Base-by-base conservation (phyloP, 2,329 filamentous ascomycete genomes). In the Xylaria sp. region DNA sequence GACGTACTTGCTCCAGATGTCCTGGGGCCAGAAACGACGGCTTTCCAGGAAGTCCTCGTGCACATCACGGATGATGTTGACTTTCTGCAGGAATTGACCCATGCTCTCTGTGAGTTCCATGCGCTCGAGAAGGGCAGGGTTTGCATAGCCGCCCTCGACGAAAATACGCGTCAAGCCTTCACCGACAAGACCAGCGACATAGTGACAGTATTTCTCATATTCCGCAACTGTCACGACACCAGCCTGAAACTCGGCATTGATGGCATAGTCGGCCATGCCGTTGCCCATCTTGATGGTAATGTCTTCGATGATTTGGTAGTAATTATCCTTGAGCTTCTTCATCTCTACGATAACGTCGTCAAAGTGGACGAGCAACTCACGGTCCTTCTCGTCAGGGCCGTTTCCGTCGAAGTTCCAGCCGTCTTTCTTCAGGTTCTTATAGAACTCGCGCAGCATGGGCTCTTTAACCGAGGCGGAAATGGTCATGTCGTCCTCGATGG, bases 401-500 rank as follows among this genome's bases (percentile, higher is more conserved):
- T 93, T 98, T 67, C 90, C 93, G 66, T 88, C 88, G 79, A 94
- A 99, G 6, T 89, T 97, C 96, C 96, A 99, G 62, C 94, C 94
- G 73, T 97, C 93, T 72, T 91, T 82, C 74, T 94, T 91, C 77
- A 98, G 86, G 73, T 91, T 86, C 64, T 91, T 83, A 79, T 97
- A 85, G 81, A 99, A 99, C 56, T 91, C 86, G 71, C 95, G 90
- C 70, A 99, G 85, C 66, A 98, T 82, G 1, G 94, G 94, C 78
- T 97, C 92, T 84, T 99, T 99, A 78, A 88, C 90, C 72, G 88
- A 86, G 48, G 95, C 83, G 2, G 91, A 85, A 69, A 99, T 91
- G 5, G 94, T 97, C 90, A 98, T 98, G 82, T 99, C 96, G 85
- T 99, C 96, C 83, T 99, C 96, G 69, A 99, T 93, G n/a, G 96